phyloP scores from a whole-genome alignment of 2,329 filamentous ascomycete genomes.

The Lasiodiplodia hormozganensis region DNA sequence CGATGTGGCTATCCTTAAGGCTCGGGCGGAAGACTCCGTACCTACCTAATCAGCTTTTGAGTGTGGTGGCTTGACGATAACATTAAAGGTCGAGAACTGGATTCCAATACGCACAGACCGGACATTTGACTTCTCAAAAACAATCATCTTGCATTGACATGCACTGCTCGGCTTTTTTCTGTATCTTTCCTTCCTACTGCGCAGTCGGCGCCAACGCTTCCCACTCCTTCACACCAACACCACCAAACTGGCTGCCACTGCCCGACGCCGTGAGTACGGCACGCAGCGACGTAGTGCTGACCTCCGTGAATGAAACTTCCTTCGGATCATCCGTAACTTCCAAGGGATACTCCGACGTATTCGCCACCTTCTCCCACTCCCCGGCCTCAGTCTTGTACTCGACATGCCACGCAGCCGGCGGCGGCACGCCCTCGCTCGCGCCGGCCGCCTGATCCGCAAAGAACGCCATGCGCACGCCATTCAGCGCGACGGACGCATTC shows the following conservation, averaged over 20 bases:
- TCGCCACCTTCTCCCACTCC: conserved; percentile 33
- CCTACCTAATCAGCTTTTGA: too few species aligned
- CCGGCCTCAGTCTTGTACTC: conserved; percentile 30
- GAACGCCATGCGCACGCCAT: conserved; percentile 31
- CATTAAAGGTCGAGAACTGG: too few species aligned
- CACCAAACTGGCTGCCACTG: conserved; percentile 27
- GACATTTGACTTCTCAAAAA: neutral
- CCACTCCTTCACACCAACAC: conserved; percentile 33
- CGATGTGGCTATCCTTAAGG: too few species aligned
- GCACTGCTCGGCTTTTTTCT: neutral
- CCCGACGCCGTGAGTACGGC: conserved; percentile 30
- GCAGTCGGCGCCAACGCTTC: conserved; percentile 30
- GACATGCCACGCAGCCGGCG: conserved; percentile 32
- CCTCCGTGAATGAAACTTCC: conserved; percentile 38
- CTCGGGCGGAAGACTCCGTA: too few species aligned
- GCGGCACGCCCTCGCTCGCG: conserved; percentile 31
- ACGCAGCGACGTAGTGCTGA: conserved; percentile 26
- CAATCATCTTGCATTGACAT: neutral
- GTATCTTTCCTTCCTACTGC: neutral
- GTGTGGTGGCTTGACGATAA: too few species aligned
- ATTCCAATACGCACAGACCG: too few species aligned
- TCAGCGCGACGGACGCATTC: conserved; percentile 39
- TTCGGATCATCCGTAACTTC: conserved; percentile 37
- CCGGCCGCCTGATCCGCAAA: conserved; percentile 32
- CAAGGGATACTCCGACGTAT: conserved; percentile 36